These are phyloP conservation scores for Rhynchospora tenuis DNA, from an alignment of 176 grass and related monocot genomes.

Conservation along the genomic window DNA sequence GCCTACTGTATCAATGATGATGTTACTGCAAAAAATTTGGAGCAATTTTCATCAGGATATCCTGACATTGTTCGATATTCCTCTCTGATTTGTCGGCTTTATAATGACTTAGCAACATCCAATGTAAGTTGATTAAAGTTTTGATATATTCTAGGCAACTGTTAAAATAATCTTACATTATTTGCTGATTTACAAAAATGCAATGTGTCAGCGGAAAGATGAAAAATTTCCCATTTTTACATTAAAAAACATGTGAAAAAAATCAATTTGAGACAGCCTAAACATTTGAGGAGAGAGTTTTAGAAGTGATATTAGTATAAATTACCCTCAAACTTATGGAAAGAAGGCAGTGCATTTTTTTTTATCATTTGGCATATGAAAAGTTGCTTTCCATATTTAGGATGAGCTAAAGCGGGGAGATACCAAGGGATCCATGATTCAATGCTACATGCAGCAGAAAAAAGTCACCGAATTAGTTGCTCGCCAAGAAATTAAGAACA, in stretches of 20 bases:
- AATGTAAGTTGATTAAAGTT: background rate
- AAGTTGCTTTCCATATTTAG: background rate
- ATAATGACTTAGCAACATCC: conserved; percentile 24
- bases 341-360: background rate
- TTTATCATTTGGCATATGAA: background rate
- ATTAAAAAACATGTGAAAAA: background rate
- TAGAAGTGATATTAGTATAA: background rate
- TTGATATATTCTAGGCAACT: background rate
- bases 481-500: conserved; percentile 10
- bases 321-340: background rate
- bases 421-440: conserved; percentile 9
- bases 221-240: background rate
- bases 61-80: background rate
- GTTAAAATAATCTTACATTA: background rate
- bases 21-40: conserved; percentile 1
- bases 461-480: background rate
- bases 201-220: background rate
- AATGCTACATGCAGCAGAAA: conserved; percentile 28
- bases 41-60: background rate
- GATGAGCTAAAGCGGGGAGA: conserved; percentile 18
- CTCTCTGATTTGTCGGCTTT: conserved; percentile 2
- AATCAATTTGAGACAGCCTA: background rate
- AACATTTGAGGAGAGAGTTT: background rate
- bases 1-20: conserved; percentile 2
- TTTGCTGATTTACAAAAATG: background rate